These are phyloP conservation scores for Diaporthe velutina DNA, from an alignment of 2,329 filamentous ascomycete species.

Conservation along the genomic window DNA sequence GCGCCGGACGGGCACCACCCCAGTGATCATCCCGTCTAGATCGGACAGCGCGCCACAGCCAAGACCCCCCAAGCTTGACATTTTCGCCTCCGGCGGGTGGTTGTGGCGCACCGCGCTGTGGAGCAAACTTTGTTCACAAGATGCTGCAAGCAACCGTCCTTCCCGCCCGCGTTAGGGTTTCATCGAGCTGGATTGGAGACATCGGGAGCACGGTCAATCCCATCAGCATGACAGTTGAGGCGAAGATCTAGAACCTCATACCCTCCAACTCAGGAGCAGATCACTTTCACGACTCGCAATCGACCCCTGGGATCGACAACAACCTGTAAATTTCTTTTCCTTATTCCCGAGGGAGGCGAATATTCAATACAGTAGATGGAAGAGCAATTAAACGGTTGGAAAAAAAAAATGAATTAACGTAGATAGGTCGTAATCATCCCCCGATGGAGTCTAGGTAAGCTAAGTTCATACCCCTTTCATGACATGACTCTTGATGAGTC, in stretches of 20 bases:
- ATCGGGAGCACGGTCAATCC: not conserved
- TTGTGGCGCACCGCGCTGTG: conserved; percentile 16
- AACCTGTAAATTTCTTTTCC: not conserved
- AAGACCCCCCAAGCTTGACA: not conserved
- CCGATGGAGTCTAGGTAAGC: not conserved
- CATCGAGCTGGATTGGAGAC: not conserved
- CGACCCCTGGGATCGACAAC: not conserved
- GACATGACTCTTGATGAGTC: conserved; percentile 18
- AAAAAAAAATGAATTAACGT: conserved; percentile 24
- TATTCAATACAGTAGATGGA: not conserved
- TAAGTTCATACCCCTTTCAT: conserved; percentile 2
- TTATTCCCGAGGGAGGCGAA: conserved; percentile 18
- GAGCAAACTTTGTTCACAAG: conserved; percentile 33
- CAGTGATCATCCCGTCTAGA: conserved; percentile 13
- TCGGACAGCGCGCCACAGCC: conserved; percentile 22
- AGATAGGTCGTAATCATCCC: conserved; percentile 23
- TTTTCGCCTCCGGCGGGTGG: conserved; percentile 6
- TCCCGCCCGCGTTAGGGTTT: conserved; percentile 22
- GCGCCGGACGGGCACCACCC: not conserved
- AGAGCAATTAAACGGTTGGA: not conserved
- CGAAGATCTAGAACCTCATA: conserved; percentile 27
- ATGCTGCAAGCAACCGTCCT: conserved; percentile 36
- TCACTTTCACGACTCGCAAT: conserved; percentile 22
- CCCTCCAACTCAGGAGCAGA: conserved; percentile 7
- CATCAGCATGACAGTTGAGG: conserved; percentile 19